Percentiles rank a stretch among this genome's conserved stretches.
These are phyloP conservation scores for Mediolabrus comicus DNA, from an alignment of 108 stramenopile genomes.

Conservation along the genomic window DNA sequence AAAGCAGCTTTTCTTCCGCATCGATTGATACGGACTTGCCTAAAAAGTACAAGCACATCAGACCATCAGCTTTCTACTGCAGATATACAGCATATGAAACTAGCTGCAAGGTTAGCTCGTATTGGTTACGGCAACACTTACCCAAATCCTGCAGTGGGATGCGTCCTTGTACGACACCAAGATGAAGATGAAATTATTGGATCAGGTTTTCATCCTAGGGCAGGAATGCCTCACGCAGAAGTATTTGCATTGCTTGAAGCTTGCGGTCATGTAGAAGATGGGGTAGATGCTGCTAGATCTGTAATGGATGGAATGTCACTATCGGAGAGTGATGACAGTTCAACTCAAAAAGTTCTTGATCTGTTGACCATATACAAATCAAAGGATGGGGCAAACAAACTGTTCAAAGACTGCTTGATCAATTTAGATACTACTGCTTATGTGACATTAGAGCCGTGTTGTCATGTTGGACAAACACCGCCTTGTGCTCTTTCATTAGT, in stretches of 20 bases:
- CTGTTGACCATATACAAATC: constrained; percentile 48
- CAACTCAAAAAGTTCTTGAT: constrained; percentile 16
- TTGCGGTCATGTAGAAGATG: constrained; percentile 59
- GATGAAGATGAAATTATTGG: constrained; percentile 60
- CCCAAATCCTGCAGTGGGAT: constrained; percentile 91
- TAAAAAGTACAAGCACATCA: not conserved
- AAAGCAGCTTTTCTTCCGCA: not conserved
- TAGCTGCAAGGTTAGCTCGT: constrained; percentile 53
- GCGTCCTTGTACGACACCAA: constrained; percentile 66
- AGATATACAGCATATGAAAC: constrained; percentile 39
- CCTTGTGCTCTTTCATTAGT: constrained; percentile 77
- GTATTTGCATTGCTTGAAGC: constrained; percentile 85
- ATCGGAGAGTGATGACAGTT: not conserved
- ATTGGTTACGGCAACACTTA: constrained; percentile 71
- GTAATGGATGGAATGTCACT: constrained; percentile 38
- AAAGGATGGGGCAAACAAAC: constrained; percentile 44
- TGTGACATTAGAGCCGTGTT: constrained; percentile 92
- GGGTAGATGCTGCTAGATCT: constrained; percentile 57
- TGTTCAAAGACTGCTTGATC: constrained; percentile 50
- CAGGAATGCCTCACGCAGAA: constrained; percentile 90
- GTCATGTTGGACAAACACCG: constrained; percentile 83
- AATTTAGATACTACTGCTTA: constrained; percentile 74
- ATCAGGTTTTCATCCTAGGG: constrained; percentile 83
- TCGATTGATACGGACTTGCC: not conserved
- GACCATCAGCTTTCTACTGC: constrained; percentile 3